Evolutionary conservation across 1,139 yeast genomes (phyloP).

Genomic region (Scheffersomyces segobiensis): DNA sequence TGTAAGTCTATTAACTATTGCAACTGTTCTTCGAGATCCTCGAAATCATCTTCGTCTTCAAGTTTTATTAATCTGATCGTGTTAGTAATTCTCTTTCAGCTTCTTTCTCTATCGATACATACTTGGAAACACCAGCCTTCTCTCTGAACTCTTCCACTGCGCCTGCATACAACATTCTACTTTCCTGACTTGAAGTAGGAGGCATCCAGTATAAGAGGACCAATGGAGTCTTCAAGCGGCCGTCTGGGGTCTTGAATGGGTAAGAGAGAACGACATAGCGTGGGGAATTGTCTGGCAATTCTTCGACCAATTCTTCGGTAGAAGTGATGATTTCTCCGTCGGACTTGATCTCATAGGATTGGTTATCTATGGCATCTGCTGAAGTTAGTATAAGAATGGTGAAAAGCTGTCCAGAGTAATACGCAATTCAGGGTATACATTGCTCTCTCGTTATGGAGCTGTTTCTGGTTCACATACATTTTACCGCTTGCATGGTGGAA

Average conservation of each 20-base stretch:
- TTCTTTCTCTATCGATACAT: conserved; percentile 22
- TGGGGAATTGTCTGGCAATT: conserved; percentile 80
- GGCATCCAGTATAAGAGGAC: conserved; percentile 86
- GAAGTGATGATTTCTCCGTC: conserved; percentile 47
- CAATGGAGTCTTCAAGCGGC: conserved; percentile 71
- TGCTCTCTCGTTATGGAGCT: not conserved
- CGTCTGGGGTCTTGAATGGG: conserved; percentile 69
- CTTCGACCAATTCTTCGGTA: conserved; percentile 66
- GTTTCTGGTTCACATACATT: conserved; percentile 41
- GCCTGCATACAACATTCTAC: conserved; percentile 86
- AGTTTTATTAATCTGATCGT: conserved; percentile 46
- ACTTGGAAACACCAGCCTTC: conserved; percentile 74
- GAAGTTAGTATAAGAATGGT: conserved; percentile 11
- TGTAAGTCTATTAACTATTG: conserved; percentile 3
- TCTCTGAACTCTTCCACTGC: conserved; percentile 78
- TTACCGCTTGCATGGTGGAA: conserved; percentile 60
- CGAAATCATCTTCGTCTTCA: conserved; percentile 64
- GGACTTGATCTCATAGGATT: conserved; percentile 53
- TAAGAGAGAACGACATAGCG: conserved; percentile 76
- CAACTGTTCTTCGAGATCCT: conserved; percentile 38
- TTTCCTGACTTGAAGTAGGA: conserved; percentile 74
- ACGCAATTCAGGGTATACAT: no score
- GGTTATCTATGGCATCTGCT: conserved; percentile 53
- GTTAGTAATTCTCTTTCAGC: conserved; percentile 23
- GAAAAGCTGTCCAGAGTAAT: no score